Evolutionary conservation across 805 yeast genomes (phyloP).

Genomic region (Ascoidea tarda): DNA sequence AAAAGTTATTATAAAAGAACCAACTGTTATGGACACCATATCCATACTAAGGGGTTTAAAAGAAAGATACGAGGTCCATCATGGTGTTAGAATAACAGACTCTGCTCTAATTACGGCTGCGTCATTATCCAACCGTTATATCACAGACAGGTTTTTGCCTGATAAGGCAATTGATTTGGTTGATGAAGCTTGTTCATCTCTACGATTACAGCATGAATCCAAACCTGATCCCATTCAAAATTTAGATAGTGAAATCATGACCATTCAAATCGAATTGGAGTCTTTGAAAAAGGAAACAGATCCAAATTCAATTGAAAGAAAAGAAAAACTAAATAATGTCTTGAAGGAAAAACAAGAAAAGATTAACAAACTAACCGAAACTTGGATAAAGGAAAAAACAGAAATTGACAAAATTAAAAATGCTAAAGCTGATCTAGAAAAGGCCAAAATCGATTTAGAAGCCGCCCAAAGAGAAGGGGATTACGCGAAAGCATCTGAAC

Average conservation of each 20-base stretch:
- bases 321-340: constrained; percentile 56
- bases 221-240: constrained; percentile 91
- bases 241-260: constrained; percentile 80
- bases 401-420: constrained; percentile 66
- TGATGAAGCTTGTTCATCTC: constrained; percentile 94
- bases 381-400: constrained; percentile 77
- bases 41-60: constrained; percentile 87
- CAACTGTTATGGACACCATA: constrained; percentile 81
- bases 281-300: constrained; percentile 90
- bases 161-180: constrained; percentile 95
- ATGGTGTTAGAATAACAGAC: constrained; percentile 90
- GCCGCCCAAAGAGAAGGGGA: constrained; percentile 73
- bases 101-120: constrained; percentile 92
- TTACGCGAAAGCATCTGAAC: constrained; percentile 77
- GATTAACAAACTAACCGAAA: constrained; percentile 51
- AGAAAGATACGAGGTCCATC: constrained; percentile 92
- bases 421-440: constrained; percentile 74
- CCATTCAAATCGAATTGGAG: constrained; percentile 89
- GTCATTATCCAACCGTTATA: constrained; percentile 75
- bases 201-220: constrained; percentile 90
- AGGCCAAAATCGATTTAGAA: constrained; percentile 72
- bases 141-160: constrained; percentile 82
- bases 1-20: constrained; percentile 76
- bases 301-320: constrained; percentile 65
- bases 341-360: constrained; percentile 51